These are phyloP conservation scores for Cardamine resedifolia DNA, from an alignment of 345 rosid species.

Conservation along the genomic window DNA sequence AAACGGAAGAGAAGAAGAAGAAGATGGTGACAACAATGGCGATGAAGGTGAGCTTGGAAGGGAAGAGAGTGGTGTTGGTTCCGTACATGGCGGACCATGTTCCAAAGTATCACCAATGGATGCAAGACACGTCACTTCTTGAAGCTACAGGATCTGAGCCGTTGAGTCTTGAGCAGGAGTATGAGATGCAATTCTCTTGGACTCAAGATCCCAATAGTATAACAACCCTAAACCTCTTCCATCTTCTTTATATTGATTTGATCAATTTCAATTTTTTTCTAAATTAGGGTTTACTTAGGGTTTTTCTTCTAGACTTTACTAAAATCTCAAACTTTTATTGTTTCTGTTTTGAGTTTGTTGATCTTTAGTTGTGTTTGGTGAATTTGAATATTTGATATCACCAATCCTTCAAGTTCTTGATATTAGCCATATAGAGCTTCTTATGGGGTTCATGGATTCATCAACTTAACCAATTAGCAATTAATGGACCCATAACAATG, in stretches of 20 bases:
- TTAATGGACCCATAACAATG: not conserved
- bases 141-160: conserved; percentile 90
- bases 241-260: not conserved
- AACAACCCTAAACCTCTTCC: not conserved
- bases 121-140: conserved; percentile 84
- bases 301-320: not conserved
- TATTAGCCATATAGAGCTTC: not conserved
- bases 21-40: conserved; percentile 10
- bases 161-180: conserved; percentile 78
- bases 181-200: conserved; percentile 85
- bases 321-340: not conserved
- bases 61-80: conserved; percentile 70
- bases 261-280: not conserved
- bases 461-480: too few relatives aligned
- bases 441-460: not conserved
- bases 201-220: conserved; percentile 83
- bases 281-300: conserved; percentile 16
- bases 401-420: not conserved
- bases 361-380: not conserved
- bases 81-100: conserved; percentile 85
- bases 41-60: conserved; percentile 69
- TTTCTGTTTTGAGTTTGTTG: not conserved
- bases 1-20: not conserved
- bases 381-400: not conserved
- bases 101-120: conserved; percentile 81